Evolutionary conservation across 495 filamentous ascomycete genomes (phyloP).

Genomic region (Penicillium cinerascens): DNA sequence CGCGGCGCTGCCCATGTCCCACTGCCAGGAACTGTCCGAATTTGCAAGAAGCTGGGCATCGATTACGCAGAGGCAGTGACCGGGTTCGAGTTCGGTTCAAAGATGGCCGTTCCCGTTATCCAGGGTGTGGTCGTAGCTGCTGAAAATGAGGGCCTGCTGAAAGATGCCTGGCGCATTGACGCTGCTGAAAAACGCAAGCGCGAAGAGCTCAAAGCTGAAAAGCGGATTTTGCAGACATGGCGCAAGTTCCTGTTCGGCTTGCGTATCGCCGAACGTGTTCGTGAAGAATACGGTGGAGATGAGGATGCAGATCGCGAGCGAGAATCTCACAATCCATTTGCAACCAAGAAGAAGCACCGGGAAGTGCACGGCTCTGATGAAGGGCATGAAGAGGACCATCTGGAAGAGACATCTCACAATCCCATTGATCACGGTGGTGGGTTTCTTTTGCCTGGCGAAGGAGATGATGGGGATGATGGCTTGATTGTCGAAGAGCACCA

Average conservation of each 20-base stretch:
- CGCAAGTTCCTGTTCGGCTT: constrained; percentile 81
- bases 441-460: constrained; percentile 33
- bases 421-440: constrained; percentile 33
- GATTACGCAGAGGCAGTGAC: constrained; percentile 94
- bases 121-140: constrained; percentile 84
- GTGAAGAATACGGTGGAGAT: constrained; percentile 71
- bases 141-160: constrained; percentile 69
- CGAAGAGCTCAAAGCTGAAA: constrained; percentile 78
- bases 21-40: constrained; percentile 65
- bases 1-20: constrained; percentile 78
- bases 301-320: constrained; percentile 29
- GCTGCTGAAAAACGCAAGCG: constrained; percentile 72
- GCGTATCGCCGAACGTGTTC: constrained; percentile 74
- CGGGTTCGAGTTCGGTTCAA: constrained; percentile 92
- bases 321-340: constrained; percentile 41
- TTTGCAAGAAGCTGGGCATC: constrained; percentile 81
- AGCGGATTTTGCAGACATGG: constrained; percentile 73
- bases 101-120: constrained; percentile 88
- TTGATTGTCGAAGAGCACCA: constrained; percentile 31
- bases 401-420: constrained; percentile 13
- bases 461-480: constrained; percentile 26
- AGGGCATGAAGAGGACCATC: constrained; percentile 6
- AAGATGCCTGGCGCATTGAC: constrained; percentile 80
- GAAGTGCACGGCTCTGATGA: constrained; percentile 4
- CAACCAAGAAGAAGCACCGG: constrained; percentile 9